Conservation (phyloP, 805 yeast genomes). For the Metschnikowia noctiluminum region DNA sequence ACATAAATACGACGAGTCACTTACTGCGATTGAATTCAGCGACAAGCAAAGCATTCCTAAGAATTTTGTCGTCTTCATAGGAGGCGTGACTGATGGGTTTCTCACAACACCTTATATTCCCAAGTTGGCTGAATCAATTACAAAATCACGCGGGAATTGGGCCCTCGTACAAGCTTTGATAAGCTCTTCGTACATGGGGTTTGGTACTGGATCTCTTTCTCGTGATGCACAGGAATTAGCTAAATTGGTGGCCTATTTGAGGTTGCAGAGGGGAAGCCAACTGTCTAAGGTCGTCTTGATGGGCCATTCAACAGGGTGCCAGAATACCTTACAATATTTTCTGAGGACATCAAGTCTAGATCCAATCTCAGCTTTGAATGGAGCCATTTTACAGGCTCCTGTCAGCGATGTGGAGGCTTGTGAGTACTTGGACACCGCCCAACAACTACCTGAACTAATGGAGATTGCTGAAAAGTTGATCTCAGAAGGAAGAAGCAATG, state of each 20-base stretch:
- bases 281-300: constrained; percentile 53
- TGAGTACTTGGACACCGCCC: neutral
- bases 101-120: constrained; percentile 65
- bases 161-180: constrained; percentile 53
- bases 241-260: constrained; percentile 51
- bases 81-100: constrained; percentile 69
- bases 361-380: constrained; percentile 37
- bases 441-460: constrained; percentile 8
- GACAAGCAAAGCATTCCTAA: constrained; percentile 12
- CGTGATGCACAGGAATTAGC: constrained; percentile 58
- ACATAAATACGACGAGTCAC: constrained; percentile 4
- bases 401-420: constrained; percentile 56
- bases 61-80: constrained; percentile 67
- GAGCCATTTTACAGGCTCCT: constrained; percentile 67
- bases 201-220: constrained; percentile 62
- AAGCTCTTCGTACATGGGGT: constrained; percentile 60
- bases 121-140: constrained; percentile 37
- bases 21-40: constrained; percentile 15
- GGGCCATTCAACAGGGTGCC: constrained; percentile 87
- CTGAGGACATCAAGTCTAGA: constrained; percentile 27
- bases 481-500: constrained; percentile 41
- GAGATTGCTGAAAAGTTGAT: constrained; percentile 36
- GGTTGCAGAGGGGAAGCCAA: constrained; percentile 38
- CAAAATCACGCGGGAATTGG: constrained; percentile 40
- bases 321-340: constrained; percentile 62